Conservation (phyloP, 1,284 basidiomycete species). For the Mixia osmundae region DNA sequence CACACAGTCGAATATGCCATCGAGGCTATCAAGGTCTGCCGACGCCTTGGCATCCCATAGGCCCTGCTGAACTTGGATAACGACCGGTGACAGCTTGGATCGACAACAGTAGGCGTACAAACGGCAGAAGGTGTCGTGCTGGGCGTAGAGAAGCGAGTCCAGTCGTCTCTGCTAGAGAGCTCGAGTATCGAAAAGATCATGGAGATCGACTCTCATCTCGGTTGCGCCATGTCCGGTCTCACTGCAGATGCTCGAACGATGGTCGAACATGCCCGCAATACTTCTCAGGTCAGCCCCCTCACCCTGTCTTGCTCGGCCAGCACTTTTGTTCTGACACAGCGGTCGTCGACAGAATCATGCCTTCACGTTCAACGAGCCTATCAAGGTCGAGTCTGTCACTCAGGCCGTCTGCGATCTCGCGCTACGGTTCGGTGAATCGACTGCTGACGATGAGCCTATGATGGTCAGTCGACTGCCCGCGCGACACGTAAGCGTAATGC, state of each 20-base stretch:
- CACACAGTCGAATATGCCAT: conserved; percentile 98
- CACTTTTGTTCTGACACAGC: not conserved
- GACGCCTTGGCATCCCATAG: not conserved
- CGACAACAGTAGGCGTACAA: conserved; percentile 67
- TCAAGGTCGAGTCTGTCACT: conserved; percentile 89
- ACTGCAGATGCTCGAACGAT: conserved; percentile 97
- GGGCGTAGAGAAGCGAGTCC: conserved; percentile 94
- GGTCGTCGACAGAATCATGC: conserved; percentile 55
- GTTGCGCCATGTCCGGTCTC: conserved; percentile 93
- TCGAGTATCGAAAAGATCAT: conserved; percentile 98
- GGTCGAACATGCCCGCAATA: conserved; percentile 98
- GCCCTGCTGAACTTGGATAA: not conserved
- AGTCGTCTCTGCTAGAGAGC: conserved; percentile 83
- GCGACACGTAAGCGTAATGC: not conserved
- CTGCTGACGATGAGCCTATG: conserved; percentile 69
- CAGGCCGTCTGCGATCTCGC: conserved; percentile 97
- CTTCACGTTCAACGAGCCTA: conserved; percentile 91
- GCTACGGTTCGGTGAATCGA: conserved; percentile 91
- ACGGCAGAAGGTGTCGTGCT: conserved; percentile 66
- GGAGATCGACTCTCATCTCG: conserved; percentile 93
- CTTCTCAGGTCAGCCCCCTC: conserved; percentile 28
- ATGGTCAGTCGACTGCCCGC: conserved; percentile 33
- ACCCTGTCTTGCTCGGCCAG: not conserved
- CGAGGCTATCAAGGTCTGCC: conserved; percentile 74
- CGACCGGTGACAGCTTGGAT: conserved; percentile 50